A percentile compares a stretch with the other conserved stretches of the same genome.
phyloP scores from a whole-genome alignment of 257 asterid species.

The Apocynum venetum region DNA sequence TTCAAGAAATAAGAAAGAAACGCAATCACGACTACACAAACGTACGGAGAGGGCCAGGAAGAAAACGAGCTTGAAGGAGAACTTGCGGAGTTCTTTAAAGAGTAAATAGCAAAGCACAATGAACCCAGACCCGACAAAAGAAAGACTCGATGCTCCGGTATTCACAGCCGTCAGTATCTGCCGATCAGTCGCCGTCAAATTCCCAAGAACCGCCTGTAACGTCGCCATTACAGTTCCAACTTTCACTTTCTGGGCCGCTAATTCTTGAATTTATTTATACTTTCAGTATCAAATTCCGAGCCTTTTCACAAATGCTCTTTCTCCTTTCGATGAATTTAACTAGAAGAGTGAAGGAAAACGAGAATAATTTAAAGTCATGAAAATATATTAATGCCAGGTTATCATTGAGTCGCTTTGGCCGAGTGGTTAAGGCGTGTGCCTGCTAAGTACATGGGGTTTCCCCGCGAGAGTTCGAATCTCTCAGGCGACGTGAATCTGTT shows the following conservation, averaged over 20 bases:
- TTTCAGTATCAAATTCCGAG: background rate
- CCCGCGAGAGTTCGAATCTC: slow-evolving; percentile 99
- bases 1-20: slow-evolving; percentile 1
- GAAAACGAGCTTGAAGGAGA: slow-evolving; percentile 97
- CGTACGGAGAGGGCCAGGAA: slow-evolving; percentile 93
- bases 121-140: slow-evolving; percentile 88
- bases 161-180: slow-evolving; percentile 62
- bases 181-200: slow-evolving; percentile 70
- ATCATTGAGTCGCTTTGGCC: slow-evolving; percentile 38
- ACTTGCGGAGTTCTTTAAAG: slow-evolving; percentile 92
- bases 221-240: slow-evolving; percentile 51
- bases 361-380: too few species aligned
- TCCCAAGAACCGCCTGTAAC: slow-evolving; percentile 71
- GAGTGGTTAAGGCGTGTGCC: slow-evolving; percentile 63
- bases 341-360: too few species aligned
- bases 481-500: slow-evolving; percentile 59
- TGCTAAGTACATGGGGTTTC: slow-evolving; percentile 84
- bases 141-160: slow-evolving; percentile 77
- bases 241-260: background rate
- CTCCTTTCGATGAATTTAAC: background rate
- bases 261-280: background rate
- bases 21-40: background rate
- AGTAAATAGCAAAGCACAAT: slow-evolving; percentile 86
- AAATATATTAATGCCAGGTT: too few species aligned
- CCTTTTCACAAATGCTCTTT: background rate